Percentiles rank a stretch among this genome's conserved stretches.
Evolutionary conservation across 352 stramenopile species (phyloP).

Genomic region (Globisporangium recalcitrans): DNA sequence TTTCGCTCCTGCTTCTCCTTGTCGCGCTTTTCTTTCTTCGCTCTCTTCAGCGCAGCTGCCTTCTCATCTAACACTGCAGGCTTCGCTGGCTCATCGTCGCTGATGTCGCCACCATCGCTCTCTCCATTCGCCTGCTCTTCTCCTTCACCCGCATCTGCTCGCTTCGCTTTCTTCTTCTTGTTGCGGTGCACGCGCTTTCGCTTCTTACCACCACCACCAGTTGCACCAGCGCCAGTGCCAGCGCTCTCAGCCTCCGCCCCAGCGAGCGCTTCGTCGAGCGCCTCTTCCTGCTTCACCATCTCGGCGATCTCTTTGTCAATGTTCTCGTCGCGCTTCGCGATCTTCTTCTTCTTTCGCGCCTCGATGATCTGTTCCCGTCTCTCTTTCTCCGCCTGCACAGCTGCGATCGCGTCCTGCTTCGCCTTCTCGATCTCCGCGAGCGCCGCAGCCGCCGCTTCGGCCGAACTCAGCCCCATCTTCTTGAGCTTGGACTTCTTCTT

Average conservation of each 20-base stretch:
- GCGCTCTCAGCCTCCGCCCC: conserved; percentile 14
- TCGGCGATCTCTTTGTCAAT: conserved; percentile 17
- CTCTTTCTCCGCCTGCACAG: conserved; percentile 16
- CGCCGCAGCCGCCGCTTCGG: conserved; percentile 25
- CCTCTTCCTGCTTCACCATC: conserved; percentile 16
- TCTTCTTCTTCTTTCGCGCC: conserved; percentile 23
- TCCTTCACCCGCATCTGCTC: conserved; percentile 9
- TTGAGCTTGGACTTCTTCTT: conserved; percentile 73
- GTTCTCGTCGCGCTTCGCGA: conserved; percentile 14
- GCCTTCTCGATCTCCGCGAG: conserved; percentile 29
- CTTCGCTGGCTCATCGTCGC: conserved; percentile 6
- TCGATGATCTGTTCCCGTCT: conserved; percentile 19
- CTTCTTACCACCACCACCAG: conserved; percentile 23
- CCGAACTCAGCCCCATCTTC: conserved; percentile 38
- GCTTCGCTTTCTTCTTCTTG: conserved; percentile 18
- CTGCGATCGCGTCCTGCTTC: conserved; percentile 17
- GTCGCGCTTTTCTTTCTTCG: conserved; percentile 16
- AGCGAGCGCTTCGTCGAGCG: conserved; percentile 12
- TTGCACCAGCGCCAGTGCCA: conserved; percentile 4
- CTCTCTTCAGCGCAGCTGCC: conserved; percentile 11
- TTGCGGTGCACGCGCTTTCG: conserved; percentile 24
- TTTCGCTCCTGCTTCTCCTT: conserved; percentile 32
- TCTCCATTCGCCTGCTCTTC: conserved; percentile 17
- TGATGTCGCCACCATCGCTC: neutral
- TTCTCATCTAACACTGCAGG: conserved; percentile 12